Evolutionary conservation across 805 yeast species (phyloP).

Genomic region (Candida easanensis): DNA sequence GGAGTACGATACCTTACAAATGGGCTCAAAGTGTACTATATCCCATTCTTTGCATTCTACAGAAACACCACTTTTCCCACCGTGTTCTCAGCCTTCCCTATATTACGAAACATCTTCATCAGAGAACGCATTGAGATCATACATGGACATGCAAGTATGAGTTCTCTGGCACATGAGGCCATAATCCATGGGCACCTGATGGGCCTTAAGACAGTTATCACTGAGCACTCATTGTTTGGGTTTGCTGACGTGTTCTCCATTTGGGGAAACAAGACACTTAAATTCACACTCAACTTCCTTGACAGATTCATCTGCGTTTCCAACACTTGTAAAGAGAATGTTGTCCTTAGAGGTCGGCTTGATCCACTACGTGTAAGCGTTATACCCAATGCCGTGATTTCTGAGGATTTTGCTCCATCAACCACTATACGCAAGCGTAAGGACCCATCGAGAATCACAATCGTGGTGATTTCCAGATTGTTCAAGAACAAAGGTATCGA

Average conservation of each 20-base stretch:
- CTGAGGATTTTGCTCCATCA: slow-evolving; percentile 70
- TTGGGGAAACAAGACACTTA: slow-evolving; percentile 79
- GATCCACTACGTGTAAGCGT: slow-evolving; percentile 81
- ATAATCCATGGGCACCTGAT: slow-evolving; percentile 88
- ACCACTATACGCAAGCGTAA: slow-evolving; percentile 26
- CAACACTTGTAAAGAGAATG: slow-evolving; percentile 94
- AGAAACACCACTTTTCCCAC: slow-evolving; percentile 87
- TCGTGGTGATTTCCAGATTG: slow-evolving; percentile 86
- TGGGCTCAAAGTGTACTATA: slow-evolving; percentile 90
- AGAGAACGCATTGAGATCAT: slow-evolving; percentile 85
- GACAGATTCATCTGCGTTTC: slow-evolving; percentile 97
- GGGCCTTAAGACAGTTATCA: slow-evolving; percentile 89
- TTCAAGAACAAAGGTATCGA: slow-evolving; percentile 98
- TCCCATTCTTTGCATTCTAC: slow-evolving; percentile 78
- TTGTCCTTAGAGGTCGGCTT: slow-evolving; percentile 80
- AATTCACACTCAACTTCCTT: slow-evolving; percentile 79
- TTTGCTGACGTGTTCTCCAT: slow-evolving; percentile 84
- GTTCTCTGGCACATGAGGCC: slow-evolving; percentile 85
- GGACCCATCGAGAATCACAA: slow-evolving; percentile 50
- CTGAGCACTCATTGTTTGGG: slow-evolving; percentile 95
- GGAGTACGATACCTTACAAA: slow-evolving; percentile 84
- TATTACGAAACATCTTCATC: slow-evolving; percentile 77
- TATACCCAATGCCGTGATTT: slow-evolving; percentile 93
- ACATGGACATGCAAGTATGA: slow-evolving; percentile 93
- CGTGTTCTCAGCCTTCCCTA: slow-evolving; percentile 84